Percentiles rank a stretch among this genome's conserved stretches.
These are phyloP conservation scores for Borovskyia barvae DNA, from an alignment of 208 protist genomes.

Conservation along the genomic window DNA sequence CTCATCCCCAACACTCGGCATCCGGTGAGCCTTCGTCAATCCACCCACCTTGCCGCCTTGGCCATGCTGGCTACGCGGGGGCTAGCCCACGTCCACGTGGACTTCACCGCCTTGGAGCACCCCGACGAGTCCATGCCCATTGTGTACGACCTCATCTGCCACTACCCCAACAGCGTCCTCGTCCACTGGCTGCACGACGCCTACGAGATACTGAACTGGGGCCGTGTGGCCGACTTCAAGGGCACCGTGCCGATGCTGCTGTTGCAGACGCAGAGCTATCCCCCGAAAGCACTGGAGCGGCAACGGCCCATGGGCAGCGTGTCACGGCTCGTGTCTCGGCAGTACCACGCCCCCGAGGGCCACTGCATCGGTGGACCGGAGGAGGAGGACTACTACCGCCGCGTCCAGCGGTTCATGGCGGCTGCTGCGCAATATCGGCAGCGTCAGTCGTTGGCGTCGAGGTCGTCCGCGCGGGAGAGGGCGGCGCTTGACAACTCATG, in stretches of 20 bases:
- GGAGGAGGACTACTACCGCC: slow-evolving; percentile 32
- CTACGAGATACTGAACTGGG: slow-evolving; percentile 87
- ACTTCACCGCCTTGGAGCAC: slow-evolving; percentile 88
- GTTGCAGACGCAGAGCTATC: slow-evolving; percentile 68
- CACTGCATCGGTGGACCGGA: slow-evolving; percentile 16
- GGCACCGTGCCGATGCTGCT: slow-evolving; percentile 68
- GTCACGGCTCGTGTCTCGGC: slow-evolving; percentile 22
- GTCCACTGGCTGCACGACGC: slow-evolving; percentile 89
- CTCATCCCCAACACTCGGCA: slow-evolving; percentile 85
- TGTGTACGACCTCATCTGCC: slow-evolving; percentile 71
- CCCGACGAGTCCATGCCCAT: slow-evolving; percentile 84
- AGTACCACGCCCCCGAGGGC: slow-evolving; percentile 30
- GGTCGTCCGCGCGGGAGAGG: background rate
- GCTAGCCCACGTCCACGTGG: slow-evolving; percentile 74
- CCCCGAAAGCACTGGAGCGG: slow-evolving; percentile 26
- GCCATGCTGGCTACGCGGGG: slow-evolving; percentile 72
- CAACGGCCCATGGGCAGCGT: slow-evolving; percentile 21
- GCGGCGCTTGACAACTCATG: background rate
- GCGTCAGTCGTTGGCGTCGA: slow-evolving; percentile 11
- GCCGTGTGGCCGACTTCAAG: slow-evolving; percentile 67
- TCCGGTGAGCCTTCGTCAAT: slow-evolving; percentile 72
- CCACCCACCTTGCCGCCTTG: slow-evolving; percentile 81
- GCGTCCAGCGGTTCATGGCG: slow-evolving; percentile 11
- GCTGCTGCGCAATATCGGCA: slow-evolving; percentile 10
- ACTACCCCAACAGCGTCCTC: slow-evolving; percentile 75